Conservation (phyloP, 768 basidiomycete genomes). For the Scleroderma citrinum region DNA sequence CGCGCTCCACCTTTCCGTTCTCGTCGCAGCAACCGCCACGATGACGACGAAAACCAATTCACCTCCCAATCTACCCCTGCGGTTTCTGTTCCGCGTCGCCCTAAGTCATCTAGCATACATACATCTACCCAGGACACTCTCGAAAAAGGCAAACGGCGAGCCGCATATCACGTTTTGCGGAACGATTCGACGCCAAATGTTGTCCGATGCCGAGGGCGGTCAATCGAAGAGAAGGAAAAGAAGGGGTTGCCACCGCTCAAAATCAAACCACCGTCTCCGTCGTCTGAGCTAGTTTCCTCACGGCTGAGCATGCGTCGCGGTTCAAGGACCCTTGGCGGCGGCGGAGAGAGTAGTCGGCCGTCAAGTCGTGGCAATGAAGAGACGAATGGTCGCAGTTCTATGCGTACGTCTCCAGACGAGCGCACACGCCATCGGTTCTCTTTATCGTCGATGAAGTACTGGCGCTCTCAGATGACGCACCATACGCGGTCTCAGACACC, state of each 20-base stretch:
- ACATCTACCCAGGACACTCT: conserved; percentile 9
- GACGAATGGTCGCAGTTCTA: conserved; percentile 8
- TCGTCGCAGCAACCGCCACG: conserved; percentile 9
- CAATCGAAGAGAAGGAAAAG: conserved; percentile 31
- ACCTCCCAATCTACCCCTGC: conserved; percentile 29
- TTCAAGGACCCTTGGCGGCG: conserved; percentile 26
- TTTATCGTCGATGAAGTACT: conserved; percentile 21
- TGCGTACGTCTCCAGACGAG: conserved; percentile 15
- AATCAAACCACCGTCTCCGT: neutral
- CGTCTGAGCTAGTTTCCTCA: neutral
- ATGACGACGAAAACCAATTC: conserved; percentile 19
- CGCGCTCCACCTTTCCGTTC: conserved; percentile 13
- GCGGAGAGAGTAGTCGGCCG: conserved; percentile 21
- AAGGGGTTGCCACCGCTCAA: conserved; percentile 27
- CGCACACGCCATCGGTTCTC: conserved; percentile 27
- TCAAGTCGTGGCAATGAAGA: conserved; percentile 17
- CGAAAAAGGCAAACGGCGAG: conserved; percentile 26
- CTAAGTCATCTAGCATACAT: conserved; percentile 19
- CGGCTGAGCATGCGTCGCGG: conserved; percentile 17
- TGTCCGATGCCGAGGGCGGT: conserved; percentile 23
- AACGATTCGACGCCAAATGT: conserved; percentile 19
- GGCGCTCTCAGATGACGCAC: conserved; percentile 13
- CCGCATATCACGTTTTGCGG: conserved; percentile 9
- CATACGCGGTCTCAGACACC: conserved; percentile 8
- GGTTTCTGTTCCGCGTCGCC: conserved; percentile 15